phyloP scores from a whole-genome alignment of 1,139 yeast species.

The Insectozyma bohioensis region DNA sequence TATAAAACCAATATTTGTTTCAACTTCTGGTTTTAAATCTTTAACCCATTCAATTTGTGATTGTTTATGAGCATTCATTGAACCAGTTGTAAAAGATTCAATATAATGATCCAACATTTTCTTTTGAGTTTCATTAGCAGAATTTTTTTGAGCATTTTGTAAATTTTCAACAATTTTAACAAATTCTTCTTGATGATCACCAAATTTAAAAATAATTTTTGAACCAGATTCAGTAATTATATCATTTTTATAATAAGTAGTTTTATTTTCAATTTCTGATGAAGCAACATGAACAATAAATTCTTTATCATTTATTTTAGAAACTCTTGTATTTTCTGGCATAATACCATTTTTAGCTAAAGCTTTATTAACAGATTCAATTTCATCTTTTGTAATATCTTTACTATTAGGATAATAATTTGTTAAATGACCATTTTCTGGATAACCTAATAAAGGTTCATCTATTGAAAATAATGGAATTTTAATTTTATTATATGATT shows the following conservation, averaged over 20 bases:
- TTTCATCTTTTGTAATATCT: conserved; percentile 56
- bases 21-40: conserved; percentile 80
- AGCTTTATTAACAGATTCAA: conserved; percentile 62
- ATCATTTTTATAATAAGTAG: conserved; percentile 34
- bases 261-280: conserved; percentile 43
- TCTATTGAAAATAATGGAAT: conserved; percentile 53
- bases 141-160: conserved; percentile 55
- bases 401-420: conserved; percentile 63
- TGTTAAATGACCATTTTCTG: conserved; percentile 71
- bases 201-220: conserved; percentile 58
- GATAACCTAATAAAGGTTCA: conserved; percentile 68
- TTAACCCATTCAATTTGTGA: conserved; percentile 88
- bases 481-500: conserved; percentile 44
- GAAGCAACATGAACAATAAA: conserved; percentile 66
- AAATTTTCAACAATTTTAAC: conserved; percentile 55
- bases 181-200: conserved; percentile 75
- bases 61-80: conserved; percentile 80
- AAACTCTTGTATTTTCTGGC: conserved; percentile 83
- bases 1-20: conserved; percentile 84
- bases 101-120: conserved; percentile 66
- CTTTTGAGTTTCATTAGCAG: conserved; percentile 71
- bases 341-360: conserved; percentile 61
- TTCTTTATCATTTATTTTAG: conserved; percentile 42
- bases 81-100: conserved; percentile 74
- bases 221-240: conserved; percentile 24